Evolutionary conservation across 148 eudicot species (phyloP).

Genomic region (Pharnaceum exiguum): DNA sequence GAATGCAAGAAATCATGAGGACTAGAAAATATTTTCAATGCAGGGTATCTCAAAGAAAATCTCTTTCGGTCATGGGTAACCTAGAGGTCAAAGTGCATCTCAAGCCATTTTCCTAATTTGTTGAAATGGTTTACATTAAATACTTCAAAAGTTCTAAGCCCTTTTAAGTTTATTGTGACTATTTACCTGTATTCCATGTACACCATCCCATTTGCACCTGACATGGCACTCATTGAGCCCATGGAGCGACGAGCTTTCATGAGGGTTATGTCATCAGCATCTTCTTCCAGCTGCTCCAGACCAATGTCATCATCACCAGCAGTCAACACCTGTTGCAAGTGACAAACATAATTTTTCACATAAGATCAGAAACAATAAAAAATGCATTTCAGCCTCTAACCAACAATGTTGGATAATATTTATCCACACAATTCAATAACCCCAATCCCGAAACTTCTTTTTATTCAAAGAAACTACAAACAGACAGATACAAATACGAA

Average conservation of each 20-base stretch:
- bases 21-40: too few relatives aligned
- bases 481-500: background rate
- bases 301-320: slow-evolving; percentile 92
- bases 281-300: slow-evolving; percentile 87
- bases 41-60: too few relatives aligned
- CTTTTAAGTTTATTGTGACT: too few relatives aligned
- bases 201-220: slow-evolving; percentile 85
- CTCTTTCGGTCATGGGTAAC: too few relatives aligned
- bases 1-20: too few relatives aligned
- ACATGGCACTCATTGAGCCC: slow-evolving; percentile 96
- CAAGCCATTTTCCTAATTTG: too few relatives aligned
- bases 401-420: background rate
- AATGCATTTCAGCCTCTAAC: background rate
- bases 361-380: background rate
- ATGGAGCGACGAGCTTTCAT: slow-evolving; percentile 70
- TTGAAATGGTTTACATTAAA: too few relatives aligned
- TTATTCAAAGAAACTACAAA: background rate
- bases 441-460: too few relatives aligned
- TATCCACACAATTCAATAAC: background rate
- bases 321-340: slow-evolving; percentile 50
- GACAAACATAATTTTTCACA: background rate
- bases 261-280: slow-evolving; percentile 79
- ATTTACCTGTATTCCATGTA: slow-evolving; percentile 91
- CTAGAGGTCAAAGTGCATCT: too few relatives aligned
- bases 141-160: too few relatives aligned